Percentiles rank a stretch among this genome's conserved stretches.
Evolutionary conservation across 495 filamentous ascomycete genomes (phyloP).

Genomic region (Podospora didyma): DNA sequence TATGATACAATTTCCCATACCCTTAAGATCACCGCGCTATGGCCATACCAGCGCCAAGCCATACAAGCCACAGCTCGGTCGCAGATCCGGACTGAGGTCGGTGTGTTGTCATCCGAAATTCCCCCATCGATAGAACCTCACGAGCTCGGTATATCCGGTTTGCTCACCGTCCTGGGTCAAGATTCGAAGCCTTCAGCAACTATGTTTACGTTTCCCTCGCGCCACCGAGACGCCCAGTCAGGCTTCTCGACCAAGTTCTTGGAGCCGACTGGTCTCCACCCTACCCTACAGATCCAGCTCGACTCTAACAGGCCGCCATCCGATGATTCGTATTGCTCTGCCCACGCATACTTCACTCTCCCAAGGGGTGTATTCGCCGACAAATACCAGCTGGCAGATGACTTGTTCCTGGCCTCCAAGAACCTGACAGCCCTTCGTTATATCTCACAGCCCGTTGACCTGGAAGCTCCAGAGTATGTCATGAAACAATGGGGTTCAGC

Average conservation of each 20-base stretch:
- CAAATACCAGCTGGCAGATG: conserved; percentile 58
- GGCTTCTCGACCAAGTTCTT: conserved; percentile 53
- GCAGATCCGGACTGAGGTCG: conserved; percentile 62
- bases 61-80: conserved; percentile 34
- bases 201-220: conserved; percentile 85
- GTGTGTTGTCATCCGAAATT: conserved; percentile 67
- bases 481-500: conserved; percentile 74
- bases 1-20: conserved; percentile 69
- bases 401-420: conserved; percentile 54
- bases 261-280: conserved; percentile 80
- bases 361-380: conserved; percentile 83
- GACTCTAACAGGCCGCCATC: conserved; percentile 35
- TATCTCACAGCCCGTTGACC: conserved; percentile 77
- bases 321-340: conserved; percentile 52
- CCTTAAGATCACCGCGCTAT: conserved; percentile 58
- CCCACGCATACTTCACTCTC: conserved; percentile 82
- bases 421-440: conserved; percentile 65
- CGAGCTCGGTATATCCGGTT: conserved; percentile 73
- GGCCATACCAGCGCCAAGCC: conserved; percentile 42
- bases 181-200: conserved; percentile 63
- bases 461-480: conserved; percentile 87
- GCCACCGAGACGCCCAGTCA: conserved; percentile 61
- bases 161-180: conserved; percentile 73
- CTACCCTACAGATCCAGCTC: conserved; percentile 63
- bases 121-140: conserved; percentile 56